A percentile compares a stretch with the other conserved stretches of the same genome.
phyloP scores from a whole-genome alignment of 2,329 filamentous ascomycete species.

The Gnomoniopsis smithogilvyi region DNA sequence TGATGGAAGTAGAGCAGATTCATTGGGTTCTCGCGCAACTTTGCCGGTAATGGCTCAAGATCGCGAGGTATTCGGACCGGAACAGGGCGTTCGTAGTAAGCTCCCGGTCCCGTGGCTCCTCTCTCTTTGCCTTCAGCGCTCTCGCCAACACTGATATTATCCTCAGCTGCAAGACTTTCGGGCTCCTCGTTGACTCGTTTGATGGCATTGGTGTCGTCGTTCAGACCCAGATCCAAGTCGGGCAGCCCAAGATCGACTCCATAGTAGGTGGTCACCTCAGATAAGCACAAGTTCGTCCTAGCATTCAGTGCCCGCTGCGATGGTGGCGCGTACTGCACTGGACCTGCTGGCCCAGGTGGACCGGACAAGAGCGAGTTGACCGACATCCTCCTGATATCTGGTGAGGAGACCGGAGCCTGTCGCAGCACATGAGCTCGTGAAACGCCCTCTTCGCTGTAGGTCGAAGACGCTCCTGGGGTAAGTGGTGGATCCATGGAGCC shows the following conservation, averaged over 20 bases:
- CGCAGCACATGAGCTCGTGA: slow-evolving; percentile 20
- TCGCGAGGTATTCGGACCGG: slow-evolving; percentile 51
- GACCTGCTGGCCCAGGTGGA: slow-evolving; percentile 34
- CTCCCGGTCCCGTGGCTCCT: slow-evolving; percentile 47
- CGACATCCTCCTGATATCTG: slow-evolving; percentile 46
- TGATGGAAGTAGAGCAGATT: slow-evolving; percentile 68
- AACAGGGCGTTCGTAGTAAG: slow-evolving; percentile 70
- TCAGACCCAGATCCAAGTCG: slow-evolving; percentile 67
- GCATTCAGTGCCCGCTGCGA: slow-evolving; percentile 17
- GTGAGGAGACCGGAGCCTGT: slow-evolving; percentile 17
- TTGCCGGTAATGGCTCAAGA: slow-evolving; percentile 45
- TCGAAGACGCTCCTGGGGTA: slow-evolving; percentile 38
- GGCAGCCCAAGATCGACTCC: slow-evolving; percentile 69
- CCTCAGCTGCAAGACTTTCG: neutral
- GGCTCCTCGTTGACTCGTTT: neutral
- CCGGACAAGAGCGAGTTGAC: slow-evolving; percentile 63
- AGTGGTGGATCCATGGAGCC: slow-evolving; percentile 30
- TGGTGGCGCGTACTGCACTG: slow-evolving; percentile 15
- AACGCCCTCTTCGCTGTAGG: slow-evolving; percentile 29
- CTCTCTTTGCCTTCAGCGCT: neutral
- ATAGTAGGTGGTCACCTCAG: slow-evolving; percentile 49
- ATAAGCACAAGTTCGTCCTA: slow-evolving; percentile 11
- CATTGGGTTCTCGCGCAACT: slow-evolving; percentile 70
- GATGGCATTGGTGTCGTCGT: slow-evolving; percentile 68
- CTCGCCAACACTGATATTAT: neutral